Conservation (phyloP, 345 rosid species). For the Brassica rapa region DNA sequence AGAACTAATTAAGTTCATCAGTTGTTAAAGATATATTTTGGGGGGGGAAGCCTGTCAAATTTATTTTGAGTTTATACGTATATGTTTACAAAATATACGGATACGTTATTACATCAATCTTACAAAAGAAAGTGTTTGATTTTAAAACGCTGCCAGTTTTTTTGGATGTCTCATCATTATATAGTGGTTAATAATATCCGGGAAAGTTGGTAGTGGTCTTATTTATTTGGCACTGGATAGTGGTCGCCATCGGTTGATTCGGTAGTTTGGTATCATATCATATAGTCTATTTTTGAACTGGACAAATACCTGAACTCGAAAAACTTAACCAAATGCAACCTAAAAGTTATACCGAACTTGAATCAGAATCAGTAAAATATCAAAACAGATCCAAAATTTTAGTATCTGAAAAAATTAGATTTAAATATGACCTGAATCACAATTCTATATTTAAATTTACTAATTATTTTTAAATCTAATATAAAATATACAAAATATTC, state of each 20-base stretch:
- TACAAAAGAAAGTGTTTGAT: background rate
- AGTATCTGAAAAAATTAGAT: too few species aligned
- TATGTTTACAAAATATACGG: too few species aligned
- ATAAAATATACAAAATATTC: too few species aligned
- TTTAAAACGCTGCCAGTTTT: background rate
- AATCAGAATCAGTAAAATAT: too few species aligned
- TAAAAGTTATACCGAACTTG: too few species aligned
- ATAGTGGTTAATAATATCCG: background rate
- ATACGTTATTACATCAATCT: background rate
- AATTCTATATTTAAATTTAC: too few species aligned
- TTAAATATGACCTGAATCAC: too few species aligned
- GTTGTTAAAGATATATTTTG: background rate
- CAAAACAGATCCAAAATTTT: too few species aligned
- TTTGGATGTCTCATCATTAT: background rate
- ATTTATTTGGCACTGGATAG: background rate
- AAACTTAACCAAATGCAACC: too few species aligned
- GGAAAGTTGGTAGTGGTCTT: slow-evolving; percentile 5
- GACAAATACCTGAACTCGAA: too few species aligned
- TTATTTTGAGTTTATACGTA: too few species aligned
- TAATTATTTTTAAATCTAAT: too few species aligned
- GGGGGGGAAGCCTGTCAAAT: background rate
- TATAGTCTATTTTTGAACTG: background rate
- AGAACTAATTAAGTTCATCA: background rate
- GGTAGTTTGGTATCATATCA: background rate
- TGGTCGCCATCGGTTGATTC: slow-evolving; percentile 6